Evolutionary conservation across 768 basidiomycete species (phyloP).

Genomic region (Psilocybe cubensis): DNA sequence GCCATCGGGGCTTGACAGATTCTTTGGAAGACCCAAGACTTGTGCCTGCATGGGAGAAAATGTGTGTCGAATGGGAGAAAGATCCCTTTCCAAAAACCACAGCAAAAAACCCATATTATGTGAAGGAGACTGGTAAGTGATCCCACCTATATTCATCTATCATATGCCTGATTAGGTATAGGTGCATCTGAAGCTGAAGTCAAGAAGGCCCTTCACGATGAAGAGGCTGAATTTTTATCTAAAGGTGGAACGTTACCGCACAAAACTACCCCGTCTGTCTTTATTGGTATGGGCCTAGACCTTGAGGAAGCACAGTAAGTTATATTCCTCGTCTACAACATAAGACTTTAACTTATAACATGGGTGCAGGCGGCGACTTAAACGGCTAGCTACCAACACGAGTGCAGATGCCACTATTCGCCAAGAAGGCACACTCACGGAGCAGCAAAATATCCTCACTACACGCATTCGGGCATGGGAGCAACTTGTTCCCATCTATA

Average conservation of each 20-base stretch:
- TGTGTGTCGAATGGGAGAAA: constrained; percentile 9
- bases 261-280: background rate
- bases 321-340: too few relatives aligned
- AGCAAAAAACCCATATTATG: constrained; percentile 6
- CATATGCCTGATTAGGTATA: background rate
- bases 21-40: background rate
- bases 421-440: too few relatives aligned
- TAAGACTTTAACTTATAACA: too few relatives aligned
- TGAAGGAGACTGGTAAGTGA: background rate
- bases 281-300: background rate
- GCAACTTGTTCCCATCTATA: constrained; percentile 6
- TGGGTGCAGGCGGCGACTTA: too few relatives aligned
- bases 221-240: background rate
- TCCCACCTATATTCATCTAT: background rate
- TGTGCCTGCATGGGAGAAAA: constrained; percentile 3
- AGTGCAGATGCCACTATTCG: too few relatives aligned
- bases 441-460: too few relatives aligned
- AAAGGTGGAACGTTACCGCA: background rate
- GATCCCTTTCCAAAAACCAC: constrained; percentile 9
- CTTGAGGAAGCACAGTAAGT: too few relatives aligned
- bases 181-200: constrained; percentile 5
- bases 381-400: too few relatives aligned
- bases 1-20: constrained; percentile 6
- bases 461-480: too few relatives aligned
- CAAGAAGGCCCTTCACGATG: constrained; percentile 5